Evolutionary conservation across 305 asterid species (phyloP).

Genomic region (Andrographis paniculata): DNA sequence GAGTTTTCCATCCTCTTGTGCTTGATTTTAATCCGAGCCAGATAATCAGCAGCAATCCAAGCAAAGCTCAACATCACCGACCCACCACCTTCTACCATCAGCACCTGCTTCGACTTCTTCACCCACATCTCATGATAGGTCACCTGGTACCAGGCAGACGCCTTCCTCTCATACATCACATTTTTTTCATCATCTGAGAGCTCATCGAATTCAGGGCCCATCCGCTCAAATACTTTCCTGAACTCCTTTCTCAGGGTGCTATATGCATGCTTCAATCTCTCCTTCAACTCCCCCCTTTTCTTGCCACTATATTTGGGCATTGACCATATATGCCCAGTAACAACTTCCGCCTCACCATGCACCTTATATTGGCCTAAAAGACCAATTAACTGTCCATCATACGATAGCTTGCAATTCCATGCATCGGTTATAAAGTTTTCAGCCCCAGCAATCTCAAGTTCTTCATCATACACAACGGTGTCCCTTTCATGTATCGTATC

Average conservation of each 20-base stretch:
- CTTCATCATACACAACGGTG: conserved; percentile 43
- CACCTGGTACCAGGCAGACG: conserved; percentile 90
- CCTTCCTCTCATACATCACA: conserved; percentile 55
- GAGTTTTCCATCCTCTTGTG: conserved; percentile 28
- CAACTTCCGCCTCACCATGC: conserved; percentile 71
- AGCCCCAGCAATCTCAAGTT: conserved; percentile 52
- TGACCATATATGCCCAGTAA: conserved; percentile 89
- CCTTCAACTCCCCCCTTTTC: conserved; percentile 72
- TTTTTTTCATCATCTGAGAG: conserved; percentile 56
- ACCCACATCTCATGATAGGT: conserved; percentile 67
- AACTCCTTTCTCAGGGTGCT: conserved; percentile 57
- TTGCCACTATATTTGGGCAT: conserved; percentile 64
- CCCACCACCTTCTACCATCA: conserved; percentile 26
- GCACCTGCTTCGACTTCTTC: conserved; percentile 36
- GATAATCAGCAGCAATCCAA: conserved; percentile 94
- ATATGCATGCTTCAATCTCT: conserved; percentile 77
- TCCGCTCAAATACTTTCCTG: conserved; percentile 57
- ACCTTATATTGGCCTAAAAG: conserved; percentile 79
- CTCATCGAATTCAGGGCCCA: conserved; percentile 38
- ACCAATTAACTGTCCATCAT: conserved; percentile 60
- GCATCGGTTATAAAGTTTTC: conserved; percentile 42
- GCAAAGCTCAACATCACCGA: conserved; percentile 74
- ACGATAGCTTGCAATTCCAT: conserved; percentile 58
- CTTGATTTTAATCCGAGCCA: conserved; percentile 69
- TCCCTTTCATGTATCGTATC: conserved; percentile 21